Base-by-base conservation (phyloP, 1,284 basidiomycete genomes). In the Cutaneotrichosporon sp. region DNA sequence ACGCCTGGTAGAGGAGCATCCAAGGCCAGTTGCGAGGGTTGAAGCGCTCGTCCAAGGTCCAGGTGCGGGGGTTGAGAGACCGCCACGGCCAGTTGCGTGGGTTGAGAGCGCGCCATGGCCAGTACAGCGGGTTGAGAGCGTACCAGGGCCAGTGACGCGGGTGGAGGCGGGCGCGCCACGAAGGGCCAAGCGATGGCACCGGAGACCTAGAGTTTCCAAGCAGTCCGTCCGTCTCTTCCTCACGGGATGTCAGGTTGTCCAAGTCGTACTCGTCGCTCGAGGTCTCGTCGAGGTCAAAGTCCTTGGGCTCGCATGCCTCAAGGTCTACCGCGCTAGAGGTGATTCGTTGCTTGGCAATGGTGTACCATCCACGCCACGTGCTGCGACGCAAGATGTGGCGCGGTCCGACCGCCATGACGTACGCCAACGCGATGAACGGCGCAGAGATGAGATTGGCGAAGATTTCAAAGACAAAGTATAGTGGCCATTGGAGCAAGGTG, bases 241-340 rank as follows among this genome's bases (percentile, higher is more conserved):
- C 55, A 38, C 21, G 22, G 13, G 26, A 42, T 3, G 38, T 26
- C 21, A 38, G 22, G 26, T 14, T 13, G 50, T 51, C 50, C 50
- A 26, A 38, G 8, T 38, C 38, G 38, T 56, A 56, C 22, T 56
- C 38, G 55, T 51, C 50, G 22, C 50, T 51, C 22, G 50, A 51
- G 13, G 55, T 56, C 14, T 56, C 55, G 36, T 60, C 49, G 36
- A 60, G 21, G 10, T 60, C 58, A 60, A 40, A 60, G 58, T 51
- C 34, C 50, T 52, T 40, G 36, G 58, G 32, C 22, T 52, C 50
- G 38, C 38, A 22, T 4, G 56, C 10, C 40, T 56, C 56, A 6
- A 30, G 8, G 26, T 56, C 56, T 38, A 6, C 5, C 18, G 30
- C 31, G 22, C 34, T 31, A n/a, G 34, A 13, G 0, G 3, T 42